Evolutionary conservation across 331 rosid genomes (phyloP).

Genomic region (Spiraea crenata): DNA sequence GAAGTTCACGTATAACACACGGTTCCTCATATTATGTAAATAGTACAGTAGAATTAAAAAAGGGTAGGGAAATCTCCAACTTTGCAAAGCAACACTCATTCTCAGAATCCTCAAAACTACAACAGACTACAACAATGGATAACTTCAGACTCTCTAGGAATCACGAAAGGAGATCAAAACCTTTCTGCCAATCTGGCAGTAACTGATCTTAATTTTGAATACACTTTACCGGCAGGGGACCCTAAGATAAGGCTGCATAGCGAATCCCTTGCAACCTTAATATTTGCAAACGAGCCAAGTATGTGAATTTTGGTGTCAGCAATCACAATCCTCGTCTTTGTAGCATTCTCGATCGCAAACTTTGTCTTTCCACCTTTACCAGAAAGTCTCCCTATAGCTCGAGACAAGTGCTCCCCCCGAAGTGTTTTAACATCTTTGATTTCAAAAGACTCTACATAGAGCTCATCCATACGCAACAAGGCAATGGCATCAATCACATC

Average conservation of each 20-base stretch:
- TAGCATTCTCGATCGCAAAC: constrained; percentile 77
- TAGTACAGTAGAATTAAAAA: not conserved
- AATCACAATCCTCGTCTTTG: constrained; percentile 78
- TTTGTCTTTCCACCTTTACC: constrained; percentile 89
- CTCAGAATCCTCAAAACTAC: not conserved
- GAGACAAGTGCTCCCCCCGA: constrained; percentile 77
- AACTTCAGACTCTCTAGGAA: not conserved
- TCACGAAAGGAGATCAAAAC: constrained; percentile 40
- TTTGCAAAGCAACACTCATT: not conserved
- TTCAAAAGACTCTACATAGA: constrained; percentile 82
- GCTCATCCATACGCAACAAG: constrained; percentile 78
- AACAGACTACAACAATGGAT: not conserved
- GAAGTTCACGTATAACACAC: not conserved
- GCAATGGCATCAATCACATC: constrained; percentile 83
- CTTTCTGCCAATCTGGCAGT: constrained; percentile 78
- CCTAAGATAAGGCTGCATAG: constrained; percentile 84
- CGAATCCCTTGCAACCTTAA: constrained; percentile 75
- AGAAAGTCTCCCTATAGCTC: constrained; percentile 82
- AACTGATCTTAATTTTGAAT: constrained; percentile 76
- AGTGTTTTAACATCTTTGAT: constrained; percentile 87
- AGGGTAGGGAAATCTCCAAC: not conserved
- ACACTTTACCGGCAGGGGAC: constrained; percentile 83
- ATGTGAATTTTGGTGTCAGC: constrained; percentile 89
- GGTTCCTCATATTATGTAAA: not conserved
- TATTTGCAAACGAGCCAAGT: constrained; percentile 77